A percentile compares a stretch with the other conserved stretches of the same genome.
phyloP scores from a whole-genome alignment of 2,329 filamentous ascomycete genomes.

The Dothistroma septosporum region DNA sequence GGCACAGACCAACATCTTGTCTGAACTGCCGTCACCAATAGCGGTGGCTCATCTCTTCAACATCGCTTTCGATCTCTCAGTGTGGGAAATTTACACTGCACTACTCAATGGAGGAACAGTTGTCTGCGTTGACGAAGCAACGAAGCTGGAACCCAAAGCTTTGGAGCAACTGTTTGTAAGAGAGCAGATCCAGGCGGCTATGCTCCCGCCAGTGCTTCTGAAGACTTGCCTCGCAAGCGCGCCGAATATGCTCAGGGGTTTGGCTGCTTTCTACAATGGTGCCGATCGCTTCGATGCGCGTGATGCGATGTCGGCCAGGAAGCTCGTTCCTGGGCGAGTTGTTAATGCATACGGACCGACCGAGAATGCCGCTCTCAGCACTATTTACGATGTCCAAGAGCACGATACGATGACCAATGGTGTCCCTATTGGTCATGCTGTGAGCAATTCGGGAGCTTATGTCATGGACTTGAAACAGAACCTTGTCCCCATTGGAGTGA shows the following conservation, averaged over 20 bases:
- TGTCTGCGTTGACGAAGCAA: constrained; percentile 8
- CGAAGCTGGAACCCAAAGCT: neutral
- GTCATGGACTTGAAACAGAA: constrained; percentile 8
- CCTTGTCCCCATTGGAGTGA: constrained; percentile 5
- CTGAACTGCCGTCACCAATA: neutral
- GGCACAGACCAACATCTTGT: constrained; percentile 5
- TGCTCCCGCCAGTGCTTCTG: constrained; percentile 7
- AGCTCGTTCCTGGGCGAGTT: neutral
- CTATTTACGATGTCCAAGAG: constrained; percentile 2
- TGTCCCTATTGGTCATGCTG: constrained; percentile 3
- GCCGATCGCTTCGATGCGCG: constrained; percentile 3
- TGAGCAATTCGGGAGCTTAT: constrained; percentile 6
- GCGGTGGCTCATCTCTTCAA: constrained; percentile 5
- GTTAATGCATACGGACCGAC: constrained; percentile 10
- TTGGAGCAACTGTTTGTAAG: neutral
- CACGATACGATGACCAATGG: constrained; percentile 1
- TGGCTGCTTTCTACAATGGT: neutral
- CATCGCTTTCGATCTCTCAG: constrained; percentile 7
- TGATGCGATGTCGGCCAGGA: neutral
- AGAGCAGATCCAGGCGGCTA: constrained; percentile 5
- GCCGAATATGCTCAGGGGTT: constrained; percentile 1
- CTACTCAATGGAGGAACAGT: constrained; percentile 9
- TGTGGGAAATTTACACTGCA: constrained; percentile 9
- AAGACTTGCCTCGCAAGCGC: neutral
- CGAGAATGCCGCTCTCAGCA: constrained; percentile 7